Conservation (phyloP, 140 eudicot species). For the Eryngium alpinum region DNA sequence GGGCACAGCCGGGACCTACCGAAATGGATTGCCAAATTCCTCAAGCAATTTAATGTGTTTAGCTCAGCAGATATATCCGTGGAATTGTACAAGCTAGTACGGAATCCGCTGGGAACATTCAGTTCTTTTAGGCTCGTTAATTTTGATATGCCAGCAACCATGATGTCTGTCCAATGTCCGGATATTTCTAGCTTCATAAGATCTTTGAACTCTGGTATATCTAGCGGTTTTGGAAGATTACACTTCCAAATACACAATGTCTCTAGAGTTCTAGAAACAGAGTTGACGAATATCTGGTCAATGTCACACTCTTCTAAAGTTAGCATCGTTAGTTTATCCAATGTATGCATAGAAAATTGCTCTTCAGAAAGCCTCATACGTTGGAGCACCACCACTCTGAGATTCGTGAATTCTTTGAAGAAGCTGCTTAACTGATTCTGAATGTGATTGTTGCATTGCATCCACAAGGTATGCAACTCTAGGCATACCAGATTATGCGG, state of each 20-base stretch:
- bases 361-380: not conserved
- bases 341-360: not conserved
- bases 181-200: slow-evolving; percentile 5
- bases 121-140: slow-evolving; percentile 4
- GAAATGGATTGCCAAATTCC: not conserved
- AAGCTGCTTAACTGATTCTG: not conserved
- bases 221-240: not conserved
- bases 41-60: not conserved
- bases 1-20: not conserved
- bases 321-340: not conserved
- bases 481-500: not conserved
- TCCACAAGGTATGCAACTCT: not conserved
- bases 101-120: not conserved
- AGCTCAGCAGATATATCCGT: not conserved
- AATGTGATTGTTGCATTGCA: not conserved
- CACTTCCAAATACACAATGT: not conserved
- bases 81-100: not conserved
- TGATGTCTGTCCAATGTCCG: too few species aligned
- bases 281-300: not conserved
- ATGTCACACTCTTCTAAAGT: not conserved
- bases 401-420: not conserved
- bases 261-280: not conserved
- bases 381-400: not conserved
- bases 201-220: not conserved
- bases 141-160: not conserved